A percentile compares a stretch with the other conserved stretches of the same genome.
Evolutionary conservation across 768 basidiomycete species (phyloP).

Genomic region (Chalciporus pseudorubinellus): DNA sequence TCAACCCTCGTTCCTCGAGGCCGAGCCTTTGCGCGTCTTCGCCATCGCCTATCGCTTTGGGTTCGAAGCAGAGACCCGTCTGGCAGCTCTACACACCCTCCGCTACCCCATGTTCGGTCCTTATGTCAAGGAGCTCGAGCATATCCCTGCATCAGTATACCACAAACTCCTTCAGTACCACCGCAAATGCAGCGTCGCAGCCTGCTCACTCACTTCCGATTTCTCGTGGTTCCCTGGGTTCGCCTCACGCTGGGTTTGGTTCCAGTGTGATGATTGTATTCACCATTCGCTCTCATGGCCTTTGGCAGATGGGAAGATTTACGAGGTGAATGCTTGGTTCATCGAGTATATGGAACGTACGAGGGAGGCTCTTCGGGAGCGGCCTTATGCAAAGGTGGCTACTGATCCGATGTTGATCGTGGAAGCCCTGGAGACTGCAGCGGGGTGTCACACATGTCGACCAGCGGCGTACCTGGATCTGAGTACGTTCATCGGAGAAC

Average conservation of each 20-base stretch:
- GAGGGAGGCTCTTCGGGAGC: slow-evolving; percentile 29
- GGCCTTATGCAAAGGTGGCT: slow-evolving; percentile 31
- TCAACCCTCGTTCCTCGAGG: slow-evolving; percentile 24
- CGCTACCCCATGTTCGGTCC: slow-evolving; percentile 34
- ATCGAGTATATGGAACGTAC: slow-evolving; percentile 36
- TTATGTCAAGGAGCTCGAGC: slow-evolving; percentile 36
- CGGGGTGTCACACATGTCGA: slow-evolving; percentile 30
- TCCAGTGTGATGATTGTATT: slow-evolving; percentile 38
- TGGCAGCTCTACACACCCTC: slow-evolving; percentile 37
- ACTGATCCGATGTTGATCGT: slow-evolving; percentile 29
- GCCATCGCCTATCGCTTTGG: slow-evolving; percentile 40
- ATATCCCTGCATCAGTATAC: slow-evolving; percentile 37
- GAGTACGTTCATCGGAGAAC: slow-evolving; percentile 32
- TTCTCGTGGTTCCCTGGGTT: slow-evolving; percentile 38
- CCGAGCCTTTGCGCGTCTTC: slow-evolving; percentile 37
- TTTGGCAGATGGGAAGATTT: slow-evolving; percentile 34
- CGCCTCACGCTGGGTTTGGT: slow-evolving; percentile 38
- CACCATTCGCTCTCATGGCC: slow-evolving; percentile 35
- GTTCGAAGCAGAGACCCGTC: slow-evolving; percentile 31
- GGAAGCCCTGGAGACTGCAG: slow-evolving; percentile 30
- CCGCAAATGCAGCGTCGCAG: slow-evolving; percentile 31
- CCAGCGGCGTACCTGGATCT: slow-evolving; percentile 30
- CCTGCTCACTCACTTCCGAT: slow-evolving; percentile 32
- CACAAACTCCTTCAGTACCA: slow-evolving; percentile 38
- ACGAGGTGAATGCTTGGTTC: slow-evolving; percentile 35